phyloP scores from a whole-genome alignment of 176 grass and related monocot genomes.

The Hordeum marinum region DNA sequence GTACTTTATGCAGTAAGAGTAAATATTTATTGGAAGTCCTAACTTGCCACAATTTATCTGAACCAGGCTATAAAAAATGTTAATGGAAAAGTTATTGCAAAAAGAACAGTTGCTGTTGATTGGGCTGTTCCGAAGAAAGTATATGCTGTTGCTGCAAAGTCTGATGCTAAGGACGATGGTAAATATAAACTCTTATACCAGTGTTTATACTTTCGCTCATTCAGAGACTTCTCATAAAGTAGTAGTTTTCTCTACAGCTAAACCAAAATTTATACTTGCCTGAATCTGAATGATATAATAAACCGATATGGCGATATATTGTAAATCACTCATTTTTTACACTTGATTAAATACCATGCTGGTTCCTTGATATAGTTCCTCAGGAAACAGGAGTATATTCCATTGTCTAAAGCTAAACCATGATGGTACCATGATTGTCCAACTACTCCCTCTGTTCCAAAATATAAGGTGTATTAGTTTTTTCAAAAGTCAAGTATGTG shows the following conservation, averaged over 20 bases:
- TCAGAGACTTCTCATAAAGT: not conserved
- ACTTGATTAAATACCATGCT: not conserved
- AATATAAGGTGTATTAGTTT: no score
- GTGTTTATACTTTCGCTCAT: not conserved
- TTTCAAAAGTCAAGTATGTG: no score
- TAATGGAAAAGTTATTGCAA: slow-evolving; percentile 71
- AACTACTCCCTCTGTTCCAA: not conserved
- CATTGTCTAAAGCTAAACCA: not conserved
- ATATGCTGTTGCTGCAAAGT: slow-evolving; percentile 66
- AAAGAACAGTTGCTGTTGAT: slow-evolving; percentile 94
- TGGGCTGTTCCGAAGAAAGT: slow-evolving; percentile 91
- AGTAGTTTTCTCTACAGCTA: not conserved
- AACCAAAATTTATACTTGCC: slow-evolving; percentile 4
- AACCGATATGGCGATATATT: not conserved
- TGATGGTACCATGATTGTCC: not conserved
- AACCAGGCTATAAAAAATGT: slow-evolving; percentile 82
- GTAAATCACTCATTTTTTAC: not conserved
- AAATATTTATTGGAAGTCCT: slow-evolving; percentile 27
- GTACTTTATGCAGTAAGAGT: slow-evolving; percentile 21
- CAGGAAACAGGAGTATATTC: not conserved
- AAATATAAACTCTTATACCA: slow-evolving; percentile 21
- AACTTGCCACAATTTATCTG: slow-evolving; percentile 10
- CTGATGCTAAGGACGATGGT: slow-evolving; percentile 50
- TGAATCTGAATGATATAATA: not conserved
- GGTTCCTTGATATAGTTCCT: slow-evolving; percentile 3